phyloP scores from a whole-genome alignment of 2,329 filamentous ascomycete species.

The Ophiosphaerella herpotricha region DNA sequence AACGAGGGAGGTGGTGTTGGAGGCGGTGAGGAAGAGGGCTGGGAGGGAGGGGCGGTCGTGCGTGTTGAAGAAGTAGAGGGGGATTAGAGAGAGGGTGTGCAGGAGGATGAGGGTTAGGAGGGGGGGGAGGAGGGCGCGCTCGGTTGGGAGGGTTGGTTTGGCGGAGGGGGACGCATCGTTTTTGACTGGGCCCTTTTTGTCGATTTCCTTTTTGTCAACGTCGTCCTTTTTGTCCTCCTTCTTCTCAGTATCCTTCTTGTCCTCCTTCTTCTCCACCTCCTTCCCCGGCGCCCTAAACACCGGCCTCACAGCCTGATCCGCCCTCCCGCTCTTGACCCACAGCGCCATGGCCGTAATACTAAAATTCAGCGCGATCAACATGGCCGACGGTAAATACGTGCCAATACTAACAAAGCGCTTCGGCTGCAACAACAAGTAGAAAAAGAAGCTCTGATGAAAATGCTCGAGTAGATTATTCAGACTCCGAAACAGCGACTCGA shows the following conservation, averaged over 20 bases:
- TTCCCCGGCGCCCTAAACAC: too few species aligned
- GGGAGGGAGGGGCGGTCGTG: conserved; percentile 57
- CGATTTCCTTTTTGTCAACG: too few species aligned
- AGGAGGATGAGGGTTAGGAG: conserved; percentile 71
- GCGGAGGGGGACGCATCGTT: background rate
- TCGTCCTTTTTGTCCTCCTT: too few species aligned
- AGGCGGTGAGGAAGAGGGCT: conserved; percentile 34
- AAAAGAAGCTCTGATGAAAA: conserved; percentile 98
- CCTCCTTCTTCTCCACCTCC: too few species aligned
- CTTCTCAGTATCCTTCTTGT: too few species aligned
- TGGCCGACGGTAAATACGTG: conserved; percentile 95
- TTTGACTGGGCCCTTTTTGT: too few species aligned
- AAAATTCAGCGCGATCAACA: conserved; percentile 93
- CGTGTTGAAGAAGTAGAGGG: conserved; percentile 85
- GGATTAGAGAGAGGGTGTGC: conserved; percentile 78
- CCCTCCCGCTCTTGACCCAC: conserved; percentile 83
- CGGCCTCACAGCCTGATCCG: background rate
- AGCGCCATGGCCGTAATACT: conserved; percentile 92
- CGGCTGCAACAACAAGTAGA: conserved; percentile 90
- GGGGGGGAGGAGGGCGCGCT: conserved; percentile 73
- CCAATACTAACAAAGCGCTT: conserved; percentile 97
- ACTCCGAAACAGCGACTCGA: conserved; percentile 90
- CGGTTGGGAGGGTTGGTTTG: conserved; percentile 33
- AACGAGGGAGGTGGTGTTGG: conserved; percentile 39
- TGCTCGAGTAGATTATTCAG: conserved; percentile 97